Evolutionary conservation across 306 rosid genomes (phyloP).

Genomic region (Acacia crassicarpa): DNA sequence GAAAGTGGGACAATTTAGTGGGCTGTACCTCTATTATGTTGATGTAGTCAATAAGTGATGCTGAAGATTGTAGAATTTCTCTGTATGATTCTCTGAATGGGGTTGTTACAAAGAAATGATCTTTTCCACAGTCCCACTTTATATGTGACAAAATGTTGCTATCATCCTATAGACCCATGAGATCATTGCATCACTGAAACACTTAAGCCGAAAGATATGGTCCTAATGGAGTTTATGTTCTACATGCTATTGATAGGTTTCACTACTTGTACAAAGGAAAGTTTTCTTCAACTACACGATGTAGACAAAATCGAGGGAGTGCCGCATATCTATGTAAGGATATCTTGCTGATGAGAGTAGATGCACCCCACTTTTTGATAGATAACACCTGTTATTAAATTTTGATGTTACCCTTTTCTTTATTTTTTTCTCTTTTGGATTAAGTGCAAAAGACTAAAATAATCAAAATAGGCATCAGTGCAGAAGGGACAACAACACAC

Average conservation of each 20-base stretch:
- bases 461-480: not conserved
- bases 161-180: constrained; percentile 32
- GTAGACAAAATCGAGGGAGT: constrained; percentile 21
- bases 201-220: constrained; percentile 73
- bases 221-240: constrained; percentile 46
- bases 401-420: not conserved
- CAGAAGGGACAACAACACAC: constrained; percentile 1
- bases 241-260: constrained; percentile 39
- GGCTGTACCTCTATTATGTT: constrained; percentile 29
- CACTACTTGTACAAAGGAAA: constrained; percentile 32
- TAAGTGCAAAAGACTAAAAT: constrained; percentile 14
- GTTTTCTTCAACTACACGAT: constrained; percentile 45
- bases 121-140: constrained; percentile 23
- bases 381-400: not conserved
- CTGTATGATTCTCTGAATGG: constrained; percentile 28
- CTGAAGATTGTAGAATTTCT: constrained; percentile 39
- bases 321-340: not conserved
- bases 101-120: constrained; percentile 36
- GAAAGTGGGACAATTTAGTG: constrained; percentile 41
- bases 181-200: constrained; percentile 50
- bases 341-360: constrained; percentile 9
- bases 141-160: constrained; percentile 38
- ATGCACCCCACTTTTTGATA: constrained; percentile 22
- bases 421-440: constrained; percentile 10
- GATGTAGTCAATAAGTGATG: constrained; percentile 37